These are phyloP conservation scores for Leucogyrophana mollusca DNA, from an alignment of 768 basidiomycete species.

Conservation along the genomic window DNA sequence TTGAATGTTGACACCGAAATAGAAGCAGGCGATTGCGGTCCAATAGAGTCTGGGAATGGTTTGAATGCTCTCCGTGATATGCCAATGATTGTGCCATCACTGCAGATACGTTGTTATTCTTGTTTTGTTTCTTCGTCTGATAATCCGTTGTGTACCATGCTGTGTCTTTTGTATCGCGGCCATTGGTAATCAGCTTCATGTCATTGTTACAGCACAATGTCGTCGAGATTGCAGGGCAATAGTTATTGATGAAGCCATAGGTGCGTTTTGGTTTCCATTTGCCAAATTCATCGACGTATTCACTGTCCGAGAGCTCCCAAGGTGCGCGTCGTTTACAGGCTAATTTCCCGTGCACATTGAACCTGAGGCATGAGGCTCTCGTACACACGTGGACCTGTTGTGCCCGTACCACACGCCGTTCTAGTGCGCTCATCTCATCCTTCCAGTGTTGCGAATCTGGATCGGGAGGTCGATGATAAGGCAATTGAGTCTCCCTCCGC, in stretches of 20 bases:
- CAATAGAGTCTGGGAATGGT: slow-evolving; percentile 12
- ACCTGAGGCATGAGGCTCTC: slow-evolving; percentile 15
- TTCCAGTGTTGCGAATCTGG: too few relatives aligned
- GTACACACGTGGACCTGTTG: slow-evolving; percentile 35
- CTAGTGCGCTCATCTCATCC: too few relatives aligned
- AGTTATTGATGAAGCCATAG: slow-evolving; percentile 25
- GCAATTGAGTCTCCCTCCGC: too few relatives aligned
- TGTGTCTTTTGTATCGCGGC: slow-evolving; percentile 27
- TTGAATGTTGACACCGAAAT: slow-evolving; percentile 25
- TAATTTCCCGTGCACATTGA: slow-evolving; percentile 9
- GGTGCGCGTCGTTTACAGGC: slow-evolving; percentile 36
- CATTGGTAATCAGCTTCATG: slow-evolving; percentile 37
- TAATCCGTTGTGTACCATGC: slow-evolving; percentile 36
- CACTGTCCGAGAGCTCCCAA: slow-evolving; percentile 14
- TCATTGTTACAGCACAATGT: slow-evolving; percentile 46
- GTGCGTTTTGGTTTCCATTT: slow-evolving; percentile 26
- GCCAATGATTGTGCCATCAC: slow-evolving; percentile 29
- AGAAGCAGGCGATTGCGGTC: slow-evolving; percentile 29
- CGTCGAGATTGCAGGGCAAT: slow-evolving; percentile 25
- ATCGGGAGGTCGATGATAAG: too few relatives aligned
- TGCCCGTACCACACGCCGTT: slow-evolving; percentile 20
- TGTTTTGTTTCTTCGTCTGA: slow-evolving; percentile 30
- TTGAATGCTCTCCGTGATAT: slow-evolving; percentile 25
- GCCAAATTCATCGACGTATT: slow-evolving; percentile 23
- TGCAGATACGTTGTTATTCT: slow-evolving; percentile 31